phyloP scores from a whole-genome alignment of 257 asterid species.

The Solanum neorickii region DNA sequence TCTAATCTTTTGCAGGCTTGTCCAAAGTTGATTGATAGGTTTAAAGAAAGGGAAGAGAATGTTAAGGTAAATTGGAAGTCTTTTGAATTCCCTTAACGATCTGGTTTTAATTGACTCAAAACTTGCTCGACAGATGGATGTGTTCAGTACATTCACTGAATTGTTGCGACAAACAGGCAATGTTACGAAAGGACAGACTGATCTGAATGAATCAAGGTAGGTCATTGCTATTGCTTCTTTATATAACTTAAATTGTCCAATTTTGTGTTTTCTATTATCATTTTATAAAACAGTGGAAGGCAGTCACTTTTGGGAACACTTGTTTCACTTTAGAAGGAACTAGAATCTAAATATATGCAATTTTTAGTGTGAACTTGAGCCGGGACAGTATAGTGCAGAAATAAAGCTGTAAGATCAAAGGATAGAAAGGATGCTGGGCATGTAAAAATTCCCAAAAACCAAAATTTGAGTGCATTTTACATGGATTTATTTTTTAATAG shows the following conservation, averaged over 20 bases:
- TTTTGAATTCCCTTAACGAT: background rate
- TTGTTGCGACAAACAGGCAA: constrained; percentile 92
- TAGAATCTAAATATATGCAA: background rate
- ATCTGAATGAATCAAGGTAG: constrained; percentile 81
- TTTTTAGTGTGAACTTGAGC: background rate
- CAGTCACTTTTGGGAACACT: background rate
- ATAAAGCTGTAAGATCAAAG: background rate
- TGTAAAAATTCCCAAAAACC: background rate
- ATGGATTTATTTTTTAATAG: background rate
- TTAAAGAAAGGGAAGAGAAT: constrained; percentile 97
- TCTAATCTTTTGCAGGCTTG: constrained; percentile 58
- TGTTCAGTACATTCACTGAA: constrained; percentile 90
- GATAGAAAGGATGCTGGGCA: background rate
- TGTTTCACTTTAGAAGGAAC: background rate
- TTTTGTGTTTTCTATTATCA: background rate
- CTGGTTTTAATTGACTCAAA: constrained; percentile 5
- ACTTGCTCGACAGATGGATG: constrained; percentile 73
- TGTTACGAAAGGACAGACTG: constrained; percentile 79
- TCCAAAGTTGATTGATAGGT: constrained; percentile 93
- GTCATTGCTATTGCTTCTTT: background rate
- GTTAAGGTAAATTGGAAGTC: constrained; percentile 59
- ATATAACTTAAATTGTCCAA: background rate
- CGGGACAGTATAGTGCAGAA: background rate
- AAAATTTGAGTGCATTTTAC: background rate
- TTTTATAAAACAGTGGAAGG: background rate